Base-by-base conservation (phyloP, 768 basidiomycete species). In the Lactarius pseudohatsudake region DNA sequence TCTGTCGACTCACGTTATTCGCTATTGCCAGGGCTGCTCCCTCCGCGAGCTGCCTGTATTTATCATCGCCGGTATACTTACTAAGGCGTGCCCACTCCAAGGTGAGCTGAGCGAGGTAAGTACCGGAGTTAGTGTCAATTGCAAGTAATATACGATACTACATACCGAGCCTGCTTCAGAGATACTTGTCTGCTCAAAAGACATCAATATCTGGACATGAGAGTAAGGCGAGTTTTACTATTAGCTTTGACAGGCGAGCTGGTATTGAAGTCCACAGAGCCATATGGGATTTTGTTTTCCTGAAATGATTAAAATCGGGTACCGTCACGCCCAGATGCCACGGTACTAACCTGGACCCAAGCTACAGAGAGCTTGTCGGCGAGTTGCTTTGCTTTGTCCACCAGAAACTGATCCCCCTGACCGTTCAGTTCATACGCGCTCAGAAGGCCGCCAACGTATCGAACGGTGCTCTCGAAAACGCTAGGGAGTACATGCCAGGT, bases 381-480 rank as follows among this genome's bases (percentile, higher is more conserved):
- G 32, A 90, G 77, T 70, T 87, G 74, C 73, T 84, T 80, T 0
- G 89, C 87, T 71, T 91, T 88, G 41, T 82, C 71, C 3, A 91
- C 74, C 4, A 91, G 78, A 2, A 76, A 73, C 0, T 81, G 79
- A 66, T 82, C 78, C 56, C 84, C 68, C 60, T 79, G 64, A 10
- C 82, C 82, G 65, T 84, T 88, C 58, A 91, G 82, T 68, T 91
- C 88, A 68, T 85, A 91, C 6, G 89, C 83, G 61, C 84, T 86
- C 53, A 92, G 72, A 18, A 89, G 76, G 3, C 88, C 88, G 11
- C 82, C 90, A 2, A 92, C 71, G 59, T 85, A 87, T 50, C 90
- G 88, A 70, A 92, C 91, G 0, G 86, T 89, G 1, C 88, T 89
- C 75, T 92, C 90, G 70, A 92, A 91, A 2, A 91, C 79, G 66